A percentile compares a stretch with the other conserved stretches of the same genome.
Evolutionary conservation across 805 yeast species (phyloP).

Genomic region (Ogataea pignaliae): DNA sequence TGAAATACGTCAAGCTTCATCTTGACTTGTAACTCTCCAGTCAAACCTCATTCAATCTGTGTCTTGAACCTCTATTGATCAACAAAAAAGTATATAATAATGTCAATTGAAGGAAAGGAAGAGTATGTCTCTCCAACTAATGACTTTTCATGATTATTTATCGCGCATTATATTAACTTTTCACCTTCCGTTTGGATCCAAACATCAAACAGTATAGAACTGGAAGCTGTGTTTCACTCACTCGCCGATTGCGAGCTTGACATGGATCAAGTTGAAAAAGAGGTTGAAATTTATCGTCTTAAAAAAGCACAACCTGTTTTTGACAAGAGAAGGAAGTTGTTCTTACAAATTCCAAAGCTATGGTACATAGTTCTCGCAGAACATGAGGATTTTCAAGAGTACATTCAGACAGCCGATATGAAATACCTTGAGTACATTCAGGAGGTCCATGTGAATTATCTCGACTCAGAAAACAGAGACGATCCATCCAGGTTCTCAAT

Average conservation of each 20-base stretch:
- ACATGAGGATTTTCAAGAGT: conserved; percentile 81
- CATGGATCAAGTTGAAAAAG: conserved; percentile 55
- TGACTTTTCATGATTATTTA: background rate
- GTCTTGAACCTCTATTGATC: too few species aligned
- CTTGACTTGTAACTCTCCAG: too few species aligned
- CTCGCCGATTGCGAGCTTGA: conserved; percentile 56
- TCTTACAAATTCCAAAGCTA: conserved; percentile 60
- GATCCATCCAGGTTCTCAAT: conserved; percentile 52
- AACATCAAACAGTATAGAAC: conserved; percentile 2
- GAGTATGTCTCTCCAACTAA: conserved; percentile 1
- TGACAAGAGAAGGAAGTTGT: conserved; percentile 48
- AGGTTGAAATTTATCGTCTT: conserved; percentile 52
- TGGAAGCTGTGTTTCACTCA: conserved; percentile 40
- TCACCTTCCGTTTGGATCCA: too few species aligned
- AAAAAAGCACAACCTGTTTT: conserved; percentile 54
- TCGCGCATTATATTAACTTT: too few species aligned
- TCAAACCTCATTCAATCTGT: too few species aligned
- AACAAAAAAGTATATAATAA: background rate
- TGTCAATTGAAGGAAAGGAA: background rate
- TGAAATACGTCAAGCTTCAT: too few species aligned
- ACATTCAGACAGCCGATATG: conserved; percentile 69
- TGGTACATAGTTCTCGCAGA: conserved; percentile 87
- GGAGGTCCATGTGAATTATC: conserved; percentile 59
- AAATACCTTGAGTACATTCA: conserved; percentile 63
- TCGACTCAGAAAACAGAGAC: conserved; percentile 23